Evolutionary conservation across 192 early-diverging fungal genomes (phyloP).

Genomic region (Coemansia sp.): DNA sequence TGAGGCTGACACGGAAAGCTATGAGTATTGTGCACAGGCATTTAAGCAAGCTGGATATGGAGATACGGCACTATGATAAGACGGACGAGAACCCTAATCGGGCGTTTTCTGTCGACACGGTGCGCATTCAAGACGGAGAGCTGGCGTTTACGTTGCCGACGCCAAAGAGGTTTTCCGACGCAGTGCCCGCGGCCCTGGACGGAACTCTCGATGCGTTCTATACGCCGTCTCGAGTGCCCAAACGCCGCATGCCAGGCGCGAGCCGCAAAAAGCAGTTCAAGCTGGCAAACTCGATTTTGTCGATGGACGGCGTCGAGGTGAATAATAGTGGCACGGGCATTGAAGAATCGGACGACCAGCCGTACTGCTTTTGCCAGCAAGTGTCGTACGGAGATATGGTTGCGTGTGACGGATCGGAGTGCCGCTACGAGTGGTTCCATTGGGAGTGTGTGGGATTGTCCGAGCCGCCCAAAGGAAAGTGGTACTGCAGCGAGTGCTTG

Average conservation of each 20-base stretch:
- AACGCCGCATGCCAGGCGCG: constrained; percentile 9
- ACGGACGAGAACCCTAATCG: constrained; percentile 5
- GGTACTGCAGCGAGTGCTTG: constrained; percentile 58
- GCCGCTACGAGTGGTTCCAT: constrained; percentile 60
- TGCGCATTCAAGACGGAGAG: constrained; percentile 45
- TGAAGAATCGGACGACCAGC: constrained; percentile 56
- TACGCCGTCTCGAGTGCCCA: constrained; percentile 40
- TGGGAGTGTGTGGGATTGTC: constrained; percentile 59
- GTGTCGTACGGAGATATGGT: constrained; percentile 61
- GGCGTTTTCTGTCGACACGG: constrained; percentile 7
- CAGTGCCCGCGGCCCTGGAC: constrained; percentile 26
- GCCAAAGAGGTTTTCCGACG: constrained; percentile 33
- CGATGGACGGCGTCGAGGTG: constrained; percentile 45
- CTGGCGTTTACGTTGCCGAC: constrained; percentile 30
- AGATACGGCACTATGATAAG: constrained; percentile 53
- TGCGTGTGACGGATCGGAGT: constrained; percentile 54
- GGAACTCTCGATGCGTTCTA: constrained; percentile 19
- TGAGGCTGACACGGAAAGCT: constrained; percentile 43
- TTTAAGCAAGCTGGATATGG: constrained; percentile 37
- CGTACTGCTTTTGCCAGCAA: constrained; percentile 58
- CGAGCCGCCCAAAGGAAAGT: constrained; percentile 56
- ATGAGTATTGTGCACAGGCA: constrained; percentile 49
- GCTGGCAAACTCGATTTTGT: constrained; percentile 35
- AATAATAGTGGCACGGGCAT: constrained; percentile 25
- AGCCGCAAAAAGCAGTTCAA: constrained; percentile 48